These are phyloP conservation scores for Ophiognomonia clavigignenti-juglandacearum DNA, from an alignment of 2,329 filamentous ascomycete genomes.

Conservation along the genomic window DNA sequence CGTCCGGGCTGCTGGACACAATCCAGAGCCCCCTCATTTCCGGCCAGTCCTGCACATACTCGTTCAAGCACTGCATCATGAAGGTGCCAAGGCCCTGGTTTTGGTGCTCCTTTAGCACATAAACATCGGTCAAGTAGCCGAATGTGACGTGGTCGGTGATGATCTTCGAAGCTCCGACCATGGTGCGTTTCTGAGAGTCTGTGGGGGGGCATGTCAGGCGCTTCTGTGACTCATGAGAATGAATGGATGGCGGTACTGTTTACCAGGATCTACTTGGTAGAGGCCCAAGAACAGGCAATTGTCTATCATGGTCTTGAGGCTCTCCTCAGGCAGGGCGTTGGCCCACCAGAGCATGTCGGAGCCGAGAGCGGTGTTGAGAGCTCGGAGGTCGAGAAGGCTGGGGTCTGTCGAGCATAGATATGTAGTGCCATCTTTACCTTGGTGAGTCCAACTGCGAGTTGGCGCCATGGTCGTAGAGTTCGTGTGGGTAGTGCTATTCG, in stretches of 20 bases:
- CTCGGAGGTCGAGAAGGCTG: constrained; percentile 46
- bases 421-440: constrained; percentile 29
- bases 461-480: not conserved
- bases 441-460: constrained; percentile 41
- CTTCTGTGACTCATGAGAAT: not conserved
- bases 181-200: constrained; percentile 10
- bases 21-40: constrained; percentile 56
- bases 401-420: constrained; percentile 60
- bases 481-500: no score
- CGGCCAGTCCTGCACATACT: constrained; percentile 51
- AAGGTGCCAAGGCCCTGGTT: constrained; percentile 59
- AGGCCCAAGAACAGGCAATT: constrained; percentile 58
- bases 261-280: constrained; percentile 30
- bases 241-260: not conserved
- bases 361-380: constrained; percentile 50
- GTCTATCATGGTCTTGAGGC: constrained; percentile 47
- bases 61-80: constrained; percentile 57
- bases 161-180: constrained; percentile 56
- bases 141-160: constrained; percentile 67
- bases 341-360: constrained; percentile 60
- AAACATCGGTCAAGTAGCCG: constrained; percentile 66
- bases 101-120: constrained; percentile 55
- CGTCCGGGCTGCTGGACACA: constrained; percentile 35
- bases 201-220: not conserved
- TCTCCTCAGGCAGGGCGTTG: constrained; percentile 40